Evolutionary conservation across 129 eudicot genomes (phyloP).

Genomic region (Scalesia atractyloides): DNA sequence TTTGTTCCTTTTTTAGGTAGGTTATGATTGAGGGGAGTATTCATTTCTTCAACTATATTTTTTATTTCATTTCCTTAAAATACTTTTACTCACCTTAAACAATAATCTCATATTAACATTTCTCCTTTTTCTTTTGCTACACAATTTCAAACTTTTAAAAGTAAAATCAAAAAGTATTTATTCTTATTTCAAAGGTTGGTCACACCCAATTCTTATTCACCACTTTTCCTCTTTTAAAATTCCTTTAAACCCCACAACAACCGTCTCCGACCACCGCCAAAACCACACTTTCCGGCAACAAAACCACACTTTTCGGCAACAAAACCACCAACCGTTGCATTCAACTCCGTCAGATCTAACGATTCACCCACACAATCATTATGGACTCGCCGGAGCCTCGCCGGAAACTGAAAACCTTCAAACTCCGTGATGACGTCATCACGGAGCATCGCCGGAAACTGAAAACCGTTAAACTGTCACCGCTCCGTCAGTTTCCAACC

Average conservation of each 20-base stretch:
- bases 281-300: constrained; percentile 12
- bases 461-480: constrained; percentile 27
- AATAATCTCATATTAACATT: no score
- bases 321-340: not conserved
- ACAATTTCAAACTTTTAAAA: no score
- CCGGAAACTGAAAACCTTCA: constrained; percentile 27
- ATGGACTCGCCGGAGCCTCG: constrained; percentile 49
- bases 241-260: not conserved
- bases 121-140: no score
- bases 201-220: constrained; percentile 30
- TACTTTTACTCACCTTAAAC: not conserved
- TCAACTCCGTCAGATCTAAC: not conserved
- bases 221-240: not conserved
- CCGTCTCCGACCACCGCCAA: constrained; percentile 21
- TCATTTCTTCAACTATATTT: not conserved
- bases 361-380: not conserved
- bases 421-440: not conserved
- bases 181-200: constrained; percentile 11
- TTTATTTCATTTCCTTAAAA: not conserved
- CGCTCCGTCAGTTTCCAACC: constrained; percentile 36
- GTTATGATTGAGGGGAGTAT: constrained; percentile 18
- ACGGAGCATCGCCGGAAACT: constrained; percentile 32
- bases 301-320: not conserved
- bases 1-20: constrained; percentile 4
- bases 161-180: constrained; percentile 16